A percentile compares a stretch with the other conserved stretches of the same genome.
Conservation (phyloP, 2,329 filamentous ascomycete species). For the Fusarium sp. region DNA sequence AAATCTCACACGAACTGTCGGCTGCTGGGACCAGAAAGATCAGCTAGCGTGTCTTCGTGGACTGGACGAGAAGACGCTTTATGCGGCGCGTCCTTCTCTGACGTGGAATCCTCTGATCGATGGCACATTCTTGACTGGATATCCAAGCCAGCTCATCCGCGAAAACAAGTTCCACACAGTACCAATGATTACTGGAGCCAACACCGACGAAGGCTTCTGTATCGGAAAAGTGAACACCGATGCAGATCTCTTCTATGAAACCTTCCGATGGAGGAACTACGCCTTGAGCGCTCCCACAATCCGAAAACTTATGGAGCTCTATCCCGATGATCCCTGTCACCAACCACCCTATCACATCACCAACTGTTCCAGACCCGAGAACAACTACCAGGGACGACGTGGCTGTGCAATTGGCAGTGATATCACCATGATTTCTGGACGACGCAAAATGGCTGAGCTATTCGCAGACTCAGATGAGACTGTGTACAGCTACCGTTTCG, state of each 20-base stretch:
- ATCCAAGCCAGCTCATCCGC: slow-evolving; percentile 61
- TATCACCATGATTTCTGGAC: slow-evolving; percentile 63
- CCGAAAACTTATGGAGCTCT: slow-evolving; percentile 61
- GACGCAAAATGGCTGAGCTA: slow-evolving; percentile 61
- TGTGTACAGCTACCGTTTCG: slow-evolving; percentile 66
- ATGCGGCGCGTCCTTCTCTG: slow-evolving; percentile 54
- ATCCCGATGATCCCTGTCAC: slow-evolving; percentile 63
- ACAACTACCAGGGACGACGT: slow-evolving; percentile 60
- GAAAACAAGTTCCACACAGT: slow-evolving; percentile 60
- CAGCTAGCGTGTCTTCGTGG: slow-evolving; percentile 57
- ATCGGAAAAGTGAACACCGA: slow-evolving; percentile 59
- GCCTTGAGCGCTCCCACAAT: slow-evolving; percentile 62
- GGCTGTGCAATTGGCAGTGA: slow-evolving; percentile 62
- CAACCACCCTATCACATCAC: slow-evolving; percentile 57
- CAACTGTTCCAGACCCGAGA: slow-evolving; percentile 35
- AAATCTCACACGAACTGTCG: slow-evolving; percentile 46
- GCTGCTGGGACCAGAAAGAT: slow-evolving; percentile 54
- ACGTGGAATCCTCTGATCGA: slow-evolving; percentile 63
- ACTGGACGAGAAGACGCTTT: slow-evolving; percentile 52
- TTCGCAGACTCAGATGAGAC: slow-evolving; percentile 53
- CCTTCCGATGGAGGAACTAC: slow-evolving; percentile 60
- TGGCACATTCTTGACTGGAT: slow-evolving; percentile 63
- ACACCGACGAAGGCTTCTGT: slow-evolving; percentile 64
- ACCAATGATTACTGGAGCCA: slow-evolving; percentile 63
- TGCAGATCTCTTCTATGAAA: slow-evolving; percentile 57